Conservation (phyloP, 306 rosid genomes). For the Glycyrrhiza uralensis region DNA sequence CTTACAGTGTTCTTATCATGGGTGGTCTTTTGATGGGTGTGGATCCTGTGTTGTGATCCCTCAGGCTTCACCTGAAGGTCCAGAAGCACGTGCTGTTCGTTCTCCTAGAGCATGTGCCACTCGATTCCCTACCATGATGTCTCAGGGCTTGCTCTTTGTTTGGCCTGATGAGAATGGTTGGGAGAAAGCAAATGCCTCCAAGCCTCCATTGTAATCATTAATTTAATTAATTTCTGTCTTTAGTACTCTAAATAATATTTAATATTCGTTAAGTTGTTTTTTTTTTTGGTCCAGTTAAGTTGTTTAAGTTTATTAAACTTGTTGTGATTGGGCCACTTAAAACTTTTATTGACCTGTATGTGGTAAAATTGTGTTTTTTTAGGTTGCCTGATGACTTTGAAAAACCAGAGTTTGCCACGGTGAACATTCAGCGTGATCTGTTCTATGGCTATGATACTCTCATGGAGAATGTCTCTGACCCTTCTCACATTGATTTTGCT, state of each 20-base stretch:
- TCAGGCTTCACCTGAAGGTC: constrained; percentile 85
- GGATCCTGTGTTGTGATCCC: constrained; percentile 87
- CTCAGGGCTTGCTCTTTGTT: constrained; percentile 96
- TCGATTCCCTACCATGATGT: constrained; percentile 74
- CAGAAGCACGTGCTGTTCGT: constrained; percentile 75
- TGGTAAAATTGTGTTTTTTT: constrained; percentile 19
- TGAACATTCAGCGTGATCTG: constrained; percentile 98
- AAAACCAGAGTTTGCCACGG: constrained; percentile 84
- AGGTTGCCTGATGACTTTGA: constrained; percentile 90
- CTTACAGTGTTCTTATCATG: constrained; percentile 97
- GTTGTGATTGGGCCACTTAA: not conserved
- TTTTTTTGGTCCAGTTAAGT: too few species aligned
- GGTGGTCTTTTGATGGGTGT: constrained; percentile 90
- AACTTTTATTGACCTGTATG: constrained; percentile 4
- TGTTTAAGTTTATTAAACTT: constrained; percentile 19
- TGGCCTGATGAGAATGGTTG: constrained; percentile 99
- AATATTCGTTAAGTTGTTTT: not conserved
- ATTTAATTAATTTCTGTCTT: constrained; percentile 3
- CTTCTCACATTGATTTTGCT: constrained; percentile 96
- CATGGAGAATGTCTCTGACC: constrained; percentile 98
- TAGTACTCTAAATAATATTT: not conserved
- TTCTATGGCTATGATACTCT: constrained; percentile 95
- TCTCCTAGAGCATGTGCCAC: constrained; percentile 86
- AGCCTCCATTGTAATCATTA: constrained; percentile 70
- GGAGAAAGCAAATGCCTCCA: constrained; percentile 79